Evolutionary conservation across 768 basidiomycete genomes (phyloP), one percentile per base, ranked within the genome.

Genomic region (Fomitopsis serialis): DNA sequence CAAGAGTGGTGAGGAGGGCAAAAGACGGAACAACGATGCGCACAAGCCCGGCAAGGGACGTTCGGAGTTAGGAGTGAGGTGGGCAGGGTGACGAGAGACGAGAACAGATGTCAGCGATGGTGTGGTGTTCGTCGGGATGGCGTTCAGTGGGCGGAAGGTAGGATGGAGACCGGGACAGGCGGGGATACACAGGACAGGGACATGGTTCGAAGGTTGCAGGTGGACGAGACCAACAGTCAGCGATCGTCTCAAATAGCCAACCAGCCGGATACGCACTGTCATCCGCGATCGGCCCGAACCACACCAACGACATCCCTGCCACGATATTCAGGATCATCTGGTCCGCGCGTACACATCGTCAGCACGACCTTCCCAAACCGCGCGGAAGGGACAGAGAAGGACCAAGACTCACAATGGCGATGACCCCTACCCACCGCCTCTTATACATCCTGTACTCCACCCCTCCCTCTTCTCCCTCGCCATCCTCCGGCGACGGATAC

Each of bases 231-330:
- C 11, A 11, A 11, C 29, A 5, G 37, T 40, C 37, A 40, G 15
- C 37, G 15, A 4, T 7, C 15, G 6, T 15, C 37, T 40, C 37
- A 40, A 19, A 7, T 17, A 17, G 19, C 15, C 11, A 6, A 5
- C 5, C 29, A 5, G 15, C 5, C 37, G 15, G 37, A 35, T 15
- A 55, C 74, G 42, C 45, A 90, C 89, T 74, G 60, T 83, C 66
- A 40, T 81, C 82, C 0, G 90, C 73, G 50, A 94, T 92, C 2
- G 91, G 87, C 3, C 90, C 89, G 61, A 92, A 93, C 89, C 89
- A 93, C 3, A 86, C 78, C 79, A 82, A 83, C 7, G 77, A 70
- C 84, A 88, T 81, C 6, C 79, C 88, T 2, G 77, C 72, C 11
- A 82, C 75, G 37, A 85, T 64, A 50, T 82, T 86, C 29, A 92